Conservation (phyloP, 176 grass and related monocot species). For the Raddia distichophylla region DNA sequence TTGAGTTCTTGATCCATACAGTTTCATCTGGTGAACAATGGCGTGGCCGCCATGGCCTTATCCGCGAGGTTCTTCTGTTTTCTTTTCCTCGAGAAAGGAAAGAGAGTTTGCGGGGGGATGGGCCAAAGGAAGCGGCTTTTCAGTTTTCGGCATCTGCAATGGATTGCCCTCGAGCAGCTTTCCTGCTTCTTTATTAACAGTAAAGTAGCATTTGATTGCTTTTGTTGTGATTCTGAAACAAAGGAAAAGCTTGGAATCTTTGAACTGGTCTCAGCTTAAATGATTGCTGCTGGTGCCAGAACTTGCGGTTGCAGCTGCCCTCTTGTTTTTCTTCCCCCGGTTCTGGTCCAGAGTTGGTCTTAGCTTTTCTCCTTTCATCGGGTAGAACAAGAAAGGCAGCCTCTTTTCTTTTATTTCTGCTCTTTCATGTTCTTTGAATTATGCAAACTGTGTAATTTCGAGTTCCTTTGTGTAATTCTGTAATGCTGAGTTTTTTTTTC, state of each 20-base stretch:
- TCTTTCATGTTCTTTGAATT: slow-evolving; percentile 5
- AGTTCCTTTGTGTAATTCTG: background rate
- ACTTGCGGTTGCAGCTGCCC: slow-evolving; percentile 53
- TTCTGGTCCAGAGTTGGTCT: slow-evolving; percentile 18
- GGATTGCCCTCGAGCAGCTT: slow-evolving; percentile 44
- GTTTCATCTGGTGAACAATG: slow-evolving; percentile 29
- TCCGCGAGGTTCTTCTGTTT: slow-evolving; percentile 35
- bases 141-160: slow-evolving; percentile 42
- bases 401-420: slow-evolving; percentile 32
- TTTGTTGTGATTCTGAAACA: slow-evolving; percentile 50
- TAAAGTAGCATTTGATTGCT: slow-evolving; percentile 37
- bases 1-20: slow-evolving; percentile 7
- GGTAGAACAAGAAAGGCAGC: slow-evolving; percentile 29
- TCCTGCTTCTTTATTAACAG: slow-evolving; percentile 31
- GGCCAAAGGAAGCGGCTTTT: slow-evolving; percentile 48
- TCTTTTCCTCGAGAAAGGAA: slow-evolving; percentile 35
- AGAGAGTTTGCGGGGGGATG: slow-evolving; percentile 34
- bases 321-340: slow-evolving; percentile 31
- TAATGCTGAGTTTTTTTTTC: slow-evolving; percentile 15
- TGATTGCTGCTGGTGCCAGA: slow-evolving; percentile 50
- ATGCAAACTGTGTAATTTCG: background rate
- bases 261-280: slow-evolving; percentile 63
- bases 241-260: slow-evolving; percentile 61
- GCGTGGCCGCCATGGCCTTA: slow-evolving; percentile 29
- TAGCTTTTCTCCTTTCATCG: slow-evolving; percentile 17